Evolutionary conservation across 345 rosid genomes (phyloP), one percentile per base, ranked within the genome.

Genomic region (Moricandia moricandioides): DNA sequence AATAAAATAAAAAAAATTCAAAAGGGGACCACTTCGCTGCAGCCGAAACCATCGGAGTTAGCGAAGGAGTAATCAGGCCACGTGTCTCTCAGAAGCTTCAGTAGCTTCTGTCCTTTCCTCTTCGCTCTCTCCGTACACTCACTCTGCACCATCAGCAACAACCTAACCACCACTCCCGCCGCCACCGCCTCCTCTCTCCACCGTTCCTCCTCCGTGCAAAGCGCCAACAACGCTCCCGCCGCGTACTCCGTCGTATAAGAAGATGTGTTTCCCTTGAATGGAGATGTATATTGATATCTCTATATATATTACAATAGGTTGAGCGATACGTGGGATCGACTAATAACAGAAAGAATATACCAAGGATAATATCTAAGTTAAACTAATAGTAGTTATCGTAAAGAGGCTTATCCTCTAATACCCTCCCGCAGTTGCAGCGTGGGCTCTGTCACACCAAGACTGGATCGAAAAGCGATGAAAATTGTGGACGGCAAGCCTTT

Each of bases 121-220:
- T 95, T 95, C 3, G 97, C 99, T 14, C 96, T 81, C 24, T 88
- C 97, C 85, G 97, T 95, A 77, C 97, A 92, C 17, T 92, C 97
- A 61, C 97, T 92, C 79, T 95, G 99, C 77, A 92, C 97, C 75
- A 95, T 74, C 58, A 95, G 71, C 73, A 92, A 62, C 83, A 92
- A 66, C 81, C 87, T 93, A 4, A 92, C 88, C 84, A 95, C 60
- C 71, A 95, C 81, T 11, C 99, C 98, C n/a, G 90, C 98, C 67
- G 59, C 73, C 66, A 89, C 98, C 14, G 99, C 99, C 62, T 95
- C 98, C 34, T 66, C 70, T 62, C 82, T 91, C 80, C 89, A 77
- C 66, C 59, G 34, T 54, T 92, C 97, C 79, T 87, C 77, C 73
- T 83, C 87, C 69, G 92, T 83, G 54, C 97, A 95, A 8, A 95